Evolutionary conservation across 2,329 filamentous ascomycete species (phyloP), one percentile per base, ranked within the genome.

Genomic region (Curvularia lunata): DNA sequence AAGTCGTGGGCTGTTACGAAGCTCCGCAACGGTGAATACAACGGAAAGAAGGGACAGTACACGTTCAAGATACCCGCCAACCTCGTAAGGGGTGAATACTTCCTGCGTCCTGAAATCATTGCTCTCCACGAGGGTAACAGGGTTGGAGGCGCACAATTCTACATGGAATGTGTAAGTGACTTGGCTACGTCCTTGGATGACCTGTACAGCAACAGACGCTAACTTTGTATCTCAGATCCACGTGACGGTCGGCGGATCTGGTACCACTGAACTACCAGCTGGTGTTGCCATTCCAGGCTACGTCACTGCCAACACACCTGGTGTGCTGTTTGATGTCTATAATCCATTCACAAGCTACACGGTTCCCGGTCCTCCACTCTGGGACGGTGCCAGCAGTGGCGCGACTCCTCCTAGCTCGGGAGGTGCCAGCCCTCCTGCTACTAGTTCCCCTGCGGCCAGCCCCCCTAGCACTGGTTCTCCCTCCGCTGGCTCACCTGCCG

Each of bases 221-320:
- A 34, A 49, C 47, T 49, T 49, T 34, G 23, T 8, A 27, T 49
- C 27, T 10, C 34, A 49, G 47, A 71, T 78, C 19, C 77, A 80
- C 65, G 63, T 81, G 58, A 76, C 72, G 54, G 73, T 80, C 42
- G 72, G 69, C 30, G 72, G 70, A 12, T 66, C 67, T 34, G 76
- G 75, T 25, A 61, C 71, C 13, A 64, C 56, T 40, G 61, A 61
- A 42, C 74, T 77, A 9, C 75, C 76, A 13, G 72, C 73, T 19
- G 75, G 74, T 67, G 83, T 83, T 52, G 76, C 80, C 70, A 80
- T 84, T 70, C 78, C 81, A 28, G 74, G 75, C 27, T 70, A 73
- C 32, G 80, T 80, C 71, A 72, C 62, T 28, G 70, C 75, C 54
- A 70, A 63, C 23, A 77, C 79, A 58, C 64, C 75, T 8, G 78